Evolutionary conservation across 495 filamentous ascomycete genomes (phyloP), one percentile per base, ranked within the genome.

Genomic region (Tetracladium marchalianum): DNA sequence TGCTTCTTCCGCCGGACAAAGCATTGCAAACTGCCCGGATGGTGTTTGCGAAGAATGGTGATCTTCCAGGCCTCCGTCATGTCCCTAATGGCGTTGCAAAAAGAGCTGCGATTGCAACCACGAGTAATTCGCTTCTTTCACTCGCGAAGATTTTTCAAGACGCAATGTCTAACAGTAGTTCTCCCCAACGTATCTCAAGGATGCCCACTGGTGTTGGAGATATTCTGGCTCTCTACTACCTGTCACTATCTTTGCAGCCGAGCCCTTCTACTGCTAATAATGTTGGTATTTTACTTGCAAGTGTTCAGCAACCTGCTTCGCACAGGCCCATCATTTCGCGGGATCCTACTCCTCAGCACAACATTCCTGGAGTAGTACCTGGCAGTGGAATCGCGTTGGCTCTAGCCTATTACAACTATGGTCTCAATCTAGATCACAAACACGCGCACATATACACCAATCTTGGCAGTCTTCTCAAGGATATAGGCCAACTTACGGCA

Each of bases 401-500:
- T 10, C 70, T 99, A 44, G 80, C 82, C 11, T 97, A 97, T 61
- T 99, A 99, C 68, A 82, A 94, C 47, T 97, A 95, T 60, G 92
- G 92, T 1, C 69, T 89, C 37, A 80, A 80, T 43, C 75, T 99
- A 1, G 92, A 99, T 56, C 66, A 78, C 1, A 82, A 80, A 39
- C 93, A 99, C 67, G 93, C 94, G n/a, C 92, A 99, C 63, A 77
- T 99, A 12, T 95, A 95, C 60, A 99, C 92, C 0, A 99, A 99
- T 45, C 68, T 99, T 2, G 92, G 92, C 2, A 97, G 93, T 57
- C 64, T 99, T 27, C 75, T 97, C 27, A 99, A 99, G 57, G 92
- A 99, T 55, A 93, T 97, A 55, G 90, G 93, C 0, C 92, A 97
- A 54, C 75, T 97, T 9, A 76, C 82, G 35, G 78, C 87, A 38